A percentile compares a stretch with the other conserved stretches of the same genome.
Conservation (phyloP, 2,329 filamentous ascomycete species). For the Calonectria pteridis region DNA sequence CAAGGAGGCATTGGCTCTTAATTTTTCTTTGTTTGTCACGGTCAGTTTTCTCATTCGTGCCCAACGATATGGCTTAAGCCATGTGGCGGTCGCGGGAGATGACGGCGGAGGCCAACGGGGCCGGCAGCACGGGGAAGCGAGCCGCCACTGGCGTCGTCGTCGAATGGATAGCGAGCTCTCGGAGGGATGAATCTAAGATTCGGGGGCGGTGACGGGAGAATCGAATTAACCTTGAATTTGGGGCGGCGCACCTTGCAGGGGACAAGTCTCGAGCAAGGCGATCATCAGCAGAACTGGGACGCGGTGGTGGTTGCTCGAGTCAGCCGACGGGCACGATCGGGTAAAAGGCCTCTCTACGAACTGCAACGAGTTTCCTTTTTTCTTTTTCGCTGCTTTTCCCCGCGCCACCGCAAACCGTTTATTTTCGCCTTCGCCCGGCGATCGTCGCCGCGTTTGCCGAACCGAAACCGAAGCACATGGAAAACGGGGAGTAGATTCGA, state of each 20-base stretch:
- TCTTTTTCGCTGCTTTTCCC: background rate
- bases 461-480: slow-evolving; percentile 10
- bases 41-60: slow-evolving; percentile 11
- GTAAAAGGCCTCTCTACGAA: background rate
- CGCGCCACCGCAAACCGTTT: background rate
- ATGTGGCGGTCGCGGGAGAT: slow-evolving; percentile 21
- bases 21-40: background rate
- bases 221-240: slow-evolving; percentile 27
- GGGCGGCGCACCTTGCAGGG: slow-evolving; percentile 19
- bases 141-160: background rate
- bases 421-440: background rate
- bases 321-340: background rate
- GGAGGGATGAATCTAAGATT: slow-evolving; percentile 15
- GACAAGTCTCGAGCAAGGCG: slow-evolving; percentile 4
- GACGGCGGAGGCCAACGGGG: background rate
- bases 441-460: slow-evolving; percentile 10
- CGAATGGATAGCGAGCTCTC: background rate
- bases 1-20: background rate
- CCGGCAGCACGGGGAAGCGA: slow-evolving; percentile 6
- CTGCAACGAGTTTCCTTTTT: background rate
- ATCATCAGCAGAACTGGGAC: slow-evolving; percentile 3
- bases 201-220: slow-evolving; percentile 15
- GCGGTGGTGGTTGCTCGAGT: background rate
- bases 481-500: background rate
- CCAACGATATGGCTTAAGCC: slow-evolving; percentile 22